phyloP scores from a whole-genome alignment of 2,329 filamentous ascomycete genomes.

The Elsinoe batatas region DNA sequence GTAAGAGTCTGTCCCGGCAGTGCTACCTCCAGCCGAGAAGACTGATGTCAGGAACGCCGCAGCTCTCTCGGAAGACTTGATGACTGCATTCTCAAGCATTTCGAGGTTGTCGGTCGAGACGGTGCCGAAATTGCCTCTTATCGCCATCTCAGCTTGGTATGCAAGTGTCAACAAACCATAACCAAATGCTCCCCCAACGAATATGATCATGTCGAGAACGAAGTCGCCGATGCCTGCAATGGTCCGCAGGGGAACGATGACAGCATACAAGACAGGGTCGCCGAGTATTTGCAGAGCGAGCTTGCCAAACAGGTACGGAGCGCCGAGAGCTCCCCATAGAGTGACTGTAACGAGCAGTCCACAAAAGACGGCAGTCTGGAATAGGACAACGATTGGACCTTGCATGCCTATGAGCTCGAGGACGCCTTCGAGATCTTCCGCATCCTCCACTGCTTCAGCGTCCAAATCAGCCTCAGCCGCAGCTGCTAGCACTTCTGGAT shows the following conservation, averaged over 20 bases:
- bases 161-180: background rate
- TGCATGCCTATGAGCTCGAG: constrained; percentile 96
- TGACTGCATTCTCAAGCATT: background rate
- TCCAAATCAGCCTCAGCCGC: constrained; percentile 62
- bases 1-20: constrained; percentile 10
- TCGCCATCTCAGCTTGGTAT: background rate
- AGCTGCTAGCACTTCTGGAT: constrained; percentile 52
- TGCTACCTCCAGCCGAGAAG: background rate
- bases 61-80: constrained; percentile 1
- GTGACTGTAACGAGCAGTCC: constrained; percentile 81
- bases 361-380: constrained; percentile 94
- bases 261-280: constrained; percentile 58
- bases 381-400: constrained; percentile 75
- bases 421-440: constrained; percentile 91
- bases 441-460: constrained; percentile 63
- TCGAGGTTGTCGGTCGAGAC: background rate
- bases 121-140: background rate
- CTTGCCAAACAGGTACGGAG: constrained; percentile 88
- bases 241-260: constrained; percentile 61
- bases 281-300: constrained; percentile 69
- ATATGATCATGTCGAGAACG: constrained; percentile 64
- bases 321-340: constrained; percentile 73
- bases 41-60: constrained; percentile 1
- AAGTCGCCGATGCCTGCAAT: constrained; percentile 67
- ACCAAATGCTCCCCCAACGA: constrained; percentile 35